phyloP scores from a whole-genome alignment of 2,329 filamentous ascomycete species.

The Elsinoe batatas region DNA sequence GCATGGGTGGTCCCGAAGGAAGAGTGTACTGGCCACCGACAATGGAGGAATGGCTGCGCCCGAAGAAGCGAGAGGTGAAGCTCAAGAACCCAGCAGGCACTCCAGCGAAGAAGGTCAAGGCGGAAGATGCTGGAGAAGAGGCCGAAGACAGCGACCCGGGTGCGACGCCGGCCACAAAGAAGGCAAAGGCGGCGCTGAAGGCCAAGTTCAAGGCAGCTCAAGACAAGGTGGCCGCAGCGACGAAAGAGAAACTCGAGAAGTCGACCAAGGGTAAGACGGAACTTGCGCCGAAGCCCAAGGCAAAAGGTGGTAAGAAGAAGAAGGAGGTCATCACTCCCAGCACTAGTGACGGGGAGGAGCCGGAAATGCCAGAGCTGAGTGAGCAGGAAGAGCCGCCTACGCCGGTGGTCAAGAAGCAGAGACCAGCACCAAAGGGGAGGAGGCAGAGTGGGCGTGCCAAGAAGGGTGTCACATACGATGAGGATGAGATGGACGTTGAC shows the following conservation, averaged over 20 bases:
- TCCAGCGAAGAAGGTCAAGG: slow-evolving; percentile 21
- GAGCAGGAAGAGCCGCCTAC: slow-evolving; percentile 27
- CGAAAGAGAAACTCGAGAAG: slow-evolving; percentile 18
- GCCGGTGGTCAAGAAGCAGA: background rate
- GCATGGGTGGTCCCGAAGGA: slow-evolving; percentile 74
- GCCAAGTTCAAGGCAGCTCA: slow-evolving; percentile 17
- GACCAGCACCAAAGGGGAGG: background rate
- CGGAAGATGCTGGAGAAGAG: slow-evolving; percentile 22
- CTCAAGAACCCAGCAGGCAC: slow-evolving; percentile 37
- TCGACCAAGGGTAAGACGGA: slow-evolving; percentile 18
- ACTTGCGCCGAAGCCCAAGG: background rate
- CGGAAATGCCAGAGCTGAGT: background rate
- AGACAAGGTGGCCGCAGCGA: slow-evolving; percentile 12
- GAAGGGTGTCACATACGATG: slow-evolving; percentile 17
- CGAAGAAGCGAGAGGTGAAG: slow-evolving; percentile 61
- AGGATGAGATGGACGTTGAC: slow-evolving; percentile 14
- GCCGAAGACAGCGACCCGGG: slow-evolving; percentile 25
- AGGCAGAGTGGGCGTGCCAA: slow-evolving; percentile 29
- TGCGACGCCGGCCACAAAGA: slow-evolving; percentile 32
- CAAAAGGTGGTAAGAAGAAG: slow-evolving; percentile 18
- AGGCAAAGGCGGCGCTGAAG: slow-evolving; percentile 28
- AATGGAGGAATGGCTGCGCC: slow-evolving; percentile 82
- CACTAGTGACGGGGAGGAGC: slow-evolving; percentile 28
- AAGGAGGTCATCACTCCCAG: slow-evolving; percentile 36
- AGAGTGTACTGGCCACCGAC: slow-evolving; percentile 85